Conservation (phyloP, 257 asterid species). For the Osmanthus fragrans region DNA sequence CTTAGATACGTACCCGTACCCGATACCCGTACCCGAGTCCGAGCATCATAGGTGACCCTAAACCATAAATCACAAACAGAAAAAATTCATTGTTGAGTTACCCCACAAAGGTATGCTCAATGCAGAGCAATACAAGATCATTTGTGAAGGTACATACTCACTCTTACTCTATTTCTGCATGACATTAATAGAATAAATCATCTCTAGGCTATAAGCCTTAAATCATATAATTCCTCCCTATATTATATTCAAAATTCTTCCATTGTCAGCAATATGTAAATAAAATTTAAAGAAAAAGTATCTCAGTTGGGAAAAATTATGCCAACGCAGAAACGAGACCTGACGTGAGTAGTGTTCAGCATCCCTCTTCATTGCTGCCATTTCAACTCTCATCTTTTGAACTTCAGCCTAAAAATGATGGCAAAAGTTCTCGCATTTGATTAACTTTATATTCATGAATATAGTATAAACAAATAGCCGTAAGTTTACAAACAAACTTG, state of each 20-base stretch:
- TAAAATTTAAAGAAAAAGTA: neutral
- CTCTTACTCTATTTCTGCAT: neutral
- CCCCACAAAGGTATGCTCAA: neutral
- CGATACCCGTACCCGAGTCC: too few species aligned
- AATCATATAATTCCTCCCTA: neutral
- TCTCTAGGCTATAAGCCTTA: slow-evolving; percentile 13
- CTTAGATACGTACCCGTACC: too few species aligned
- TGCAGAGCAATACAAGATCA: neutral
- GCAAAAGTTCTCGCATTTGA: slow-evolving; percentile 10
- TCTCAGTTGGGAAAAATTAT: neutral
- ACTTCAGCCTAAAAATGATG: slow-evolving; percentile 72
- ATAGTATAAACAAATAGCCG: slow-evolving; percentile 4
- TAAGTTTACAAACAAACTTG: slow-evolving; percentile 43
- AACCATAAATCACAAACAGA: neutral
- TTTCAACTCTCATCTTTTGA: slow-evolving; percentile 97
- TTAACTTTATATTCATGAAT: slow-evolving; percentile 2
- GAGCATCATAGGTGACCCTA: too few species aligned
- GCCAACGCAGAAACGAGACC: slow-evolving; percentile 34
- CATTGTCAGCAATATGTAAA: slow-evolving; percentile 3
- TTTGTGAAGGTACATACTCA: slow-evolving; percentile 3
- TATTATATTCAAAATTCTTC: neutral
- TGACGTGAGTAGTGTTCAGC: slow-evolving; percentile 99
- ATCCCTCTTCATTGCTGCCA: slow-evolving; percentile 98
- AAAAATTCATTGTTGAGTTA: neutral
- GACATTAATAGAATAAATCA: slow-evolving; percentile 7